Percentiles rank a stretch among this genome's conserved stretches.
phyloP scores from a whole-genome alignment of 2,329 filamentous ascomycete species.

The Parascedosporium putredinis region DNA sequence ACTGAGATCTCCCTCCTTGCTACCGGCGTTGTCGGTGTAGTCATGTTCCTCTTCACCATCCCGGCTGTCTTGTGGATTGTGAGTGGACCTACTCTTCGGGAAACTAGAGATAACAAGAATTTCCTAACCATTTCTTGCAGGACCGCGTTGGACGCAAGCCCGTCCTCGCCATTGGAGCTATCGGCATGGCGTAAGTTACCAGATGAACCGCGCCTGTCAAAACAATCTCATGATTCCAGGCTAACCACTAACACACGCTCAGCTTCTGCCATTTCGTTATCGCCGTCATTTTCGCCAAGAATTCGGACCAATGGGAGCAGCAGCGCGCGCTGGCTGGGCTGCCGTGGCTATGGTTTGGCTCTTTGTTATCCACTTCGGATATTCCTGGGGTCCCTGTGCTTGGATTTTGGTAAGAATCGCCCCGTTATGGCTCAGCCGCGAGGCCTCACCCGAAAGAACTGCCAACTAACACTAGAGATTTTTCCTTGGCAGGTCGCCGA shows the following conservation, averaged over 20 bases:
- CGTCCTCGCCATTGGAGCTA: conserved; percentile 50
- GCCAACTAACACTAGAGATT: too few species aligned
- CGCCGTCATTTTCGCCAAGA: conserved; percentile 55
- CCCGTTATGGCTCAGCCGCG: too few species aligned
- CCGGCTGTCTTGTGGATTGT: conserved; percentile 53
- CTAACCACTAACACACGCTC: neutral
- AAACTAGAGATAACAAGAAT: neutral
- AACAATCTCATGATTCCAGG: too few species aligned
- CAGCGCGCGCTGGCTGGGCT: conserved; percentile 61
- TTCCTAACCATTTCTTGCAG: neutral
- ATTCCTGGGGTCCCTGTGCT: conserved; percentile 62
- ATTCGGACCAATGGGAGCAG: conserved; percentile 45
- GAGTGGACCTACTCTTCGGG: neutral
- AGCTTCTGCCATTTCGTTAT: conserved; percentile 57
- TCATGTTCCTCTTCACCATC: conserved; percentile 59
- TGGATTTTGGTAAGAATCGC: conserved; percentile 53
- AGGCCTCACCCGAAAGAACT: too few species aligned
- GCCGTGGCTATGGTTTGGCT: conserved; percentile 60
- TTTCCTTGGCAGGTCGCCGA: conserved; percentile 46
- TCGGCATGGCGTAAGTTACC: conserved; percentile 48
- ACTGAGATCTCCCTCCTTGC: conserved; percentile 49
- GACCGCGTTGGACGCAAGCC: conserved; percentile 55
- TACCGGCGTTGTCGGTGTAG: conserved; percentile 61
- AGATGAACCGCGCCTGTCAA: too few species aligned
- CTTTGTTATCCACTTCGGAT: conserved; percentile 65